Evolutionary conservation across 768 basidiomycete genomes (phyloP).

Genomic region (Suillus fuscotomentosus): DNA sequence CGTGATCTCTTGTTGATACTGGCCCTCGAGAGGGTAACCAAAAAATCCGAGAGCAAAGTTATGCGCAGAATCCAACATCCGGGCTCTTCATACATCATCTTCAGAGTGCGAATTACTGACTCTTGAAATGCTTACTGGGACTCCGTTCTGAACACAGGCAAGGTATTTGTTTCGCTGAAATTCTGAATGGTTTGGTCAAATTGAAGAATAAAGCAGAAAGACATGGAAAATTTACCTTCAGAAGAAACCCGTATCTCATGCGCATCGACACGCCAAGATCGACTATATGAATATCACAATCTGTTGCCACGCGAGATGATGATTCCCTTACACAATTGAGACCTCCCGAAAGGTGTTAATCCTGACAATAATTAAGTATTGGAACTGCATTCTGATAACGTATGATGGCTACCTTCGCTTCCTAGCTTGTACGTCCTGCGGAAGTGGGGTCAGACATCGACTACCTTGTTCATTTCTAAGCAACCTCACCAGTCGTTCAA

Average conservation of each 20-base stretch:
- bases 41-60: constrained; percentile 56
- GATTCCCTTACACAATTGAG: constrained; percentile 64
- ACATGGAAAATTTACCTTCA: constrained; percentile 25
- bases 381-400: constrained; percentile 11
- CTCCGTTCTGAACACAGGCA: constrained; percentile 55
- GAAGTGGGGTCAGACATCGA: neutral
- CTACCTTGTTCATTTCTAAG: neutral
- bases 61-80: constrained; percentile 52
- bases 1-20: constrained; percentile 45
- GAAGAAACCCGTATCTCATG: constrained; percentile 42
- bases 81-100: constrained; percentile 29
- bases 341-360: constrained; percentile 79
- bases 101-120: neutral
- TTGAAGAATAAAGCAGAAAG: constrained; percentile 22
- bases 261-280: constrained; percentile 43
- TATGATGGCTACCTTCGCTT: constrained; percentile 54
- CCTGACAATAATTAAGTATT: constrained; percentile 34
- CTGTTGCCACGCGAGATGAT: neutral
- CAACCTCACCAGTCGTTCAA: constrained; percentile 70
- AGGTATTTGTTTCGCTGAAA: constrained; percentile 34
- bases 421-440: constrained; percentile 82
- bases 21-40: constrained; percentile 42
- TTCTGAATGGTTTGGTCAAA: constrained; percentile 26
- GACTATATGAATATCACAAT: constrained; percentile 17
- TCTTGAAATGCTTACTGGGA: constrained; percentile 35